These are phyloP conservation scores for Ceriops tagal DNA, from an alignment of 345 rosid species.

Conservation along the genomic window DNA sequence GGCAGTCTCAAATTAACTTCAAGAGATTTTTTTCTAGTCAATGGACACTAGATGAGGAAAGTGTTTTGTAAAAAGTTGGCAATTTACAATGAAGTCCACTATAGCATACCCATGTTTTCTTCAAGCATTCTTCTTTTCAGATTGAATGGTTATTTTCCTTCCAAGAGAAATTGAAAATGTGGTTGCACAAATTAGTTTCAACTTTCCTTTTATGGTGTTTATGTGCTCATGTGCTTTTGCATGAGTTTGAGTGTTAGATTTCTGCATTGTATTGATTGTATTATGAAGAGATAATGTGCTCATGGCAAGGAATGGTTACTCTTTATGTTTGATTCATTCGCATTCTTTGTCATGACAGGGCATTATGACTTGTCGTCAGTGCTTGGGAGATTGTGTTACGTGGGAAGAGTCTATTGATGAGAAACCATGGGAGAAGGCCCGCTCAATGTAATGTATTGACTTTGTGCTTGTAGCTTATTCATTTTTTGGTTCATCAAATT, in stretches of 20 bases:
- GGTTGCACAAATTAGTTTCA: no score
- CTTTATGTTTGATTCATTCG: not conserved
- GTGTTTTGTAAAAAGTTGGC: not conserved
- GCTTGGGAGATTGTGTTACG: constrained; percentile 85
- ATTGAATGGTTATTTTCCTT: no score
- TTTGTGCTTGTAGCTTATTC: not conserved
- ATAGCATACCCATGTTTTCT: no score
- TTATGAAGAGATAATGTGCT: not conserved
- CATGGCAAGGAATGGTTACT: not conserved
- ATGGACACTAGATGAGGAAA: not conserved
- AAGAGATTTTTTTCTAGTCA: not conserved
- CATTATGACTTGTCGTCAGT: constrained; percentile 65
- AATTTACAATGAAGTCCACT: no score
- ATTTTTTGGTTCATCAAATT: constrained; percentile 1
- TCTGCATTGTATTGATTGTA: not conserved
- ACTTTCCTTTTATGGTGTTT: no score
- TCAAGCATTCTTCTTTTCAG: no score
- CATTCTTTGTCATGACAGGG: constrained; percentile 44
- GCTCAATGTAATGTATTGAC: constrained; percentile 51
- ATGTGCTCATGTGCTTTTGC: no score
- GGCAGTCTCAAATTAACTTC: not conserved
- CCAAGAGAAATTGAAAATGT: no score
- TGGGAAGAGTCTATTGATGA: constrained; percentile 98
- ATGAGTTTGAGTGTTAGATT: no score
- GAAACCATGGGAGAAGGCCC: constrained; percentile 93